Conservation (phyloP, 495 filamentous ascomycete species). For the Podospora comata region DNA sequence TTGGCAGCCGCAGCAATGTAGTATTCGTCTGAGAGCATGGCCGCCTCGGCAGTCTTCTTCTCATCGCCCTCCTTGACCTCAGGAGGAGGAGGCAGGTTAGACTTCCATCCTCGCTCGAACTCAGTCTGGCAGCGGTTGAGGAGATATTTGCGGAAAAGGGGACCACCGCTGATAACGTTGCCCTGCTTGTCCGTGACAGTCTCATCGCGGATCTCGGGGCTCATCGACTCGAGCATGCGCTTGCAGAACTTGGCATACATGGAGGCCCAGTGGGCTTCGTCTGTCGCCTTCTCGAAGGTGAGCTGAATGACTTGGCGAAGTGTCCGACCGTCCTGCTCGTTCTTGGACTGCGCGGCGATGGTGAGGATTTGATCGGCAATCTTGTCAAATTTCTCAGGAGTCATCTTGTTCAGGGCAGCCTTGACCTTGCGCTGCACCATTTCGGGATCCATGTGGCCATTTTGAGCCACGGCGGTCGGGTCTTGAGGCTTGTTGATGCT, state of each 20-base stretch:
- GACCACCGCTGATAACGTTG: constrained; percentile 84
- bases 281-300: constrained; percentile 97
- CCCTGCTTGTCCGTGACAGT: constrained; percentile 81
- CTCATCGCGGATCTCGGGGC: constrained; percentile 90
- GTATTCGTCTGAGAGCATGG: constrained; percentile 93
- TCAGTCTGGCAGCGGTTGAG: constrained; percentile 98
- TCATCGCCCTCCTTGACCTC: constrained; percentile 67
- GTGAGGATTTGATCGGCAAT: constrained; percentile 89
- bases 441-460: constrained; percentile 73
- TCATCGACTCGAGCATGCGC: constrained; percentile 95
- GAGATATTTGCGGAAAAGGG: constrained; percentile 95
- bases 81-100: constrained; percentile 60
- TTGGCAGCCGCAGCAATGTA: constrained; percentile 95
- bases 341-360: constrained; percentile 92
- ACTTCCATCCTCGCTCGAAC: constrained; percentile 97
- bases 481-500: constrained; percentile 52
- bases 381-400: constrained; percentile 96
- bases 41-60: constrained; percentile 65
- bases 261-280: constrained; percentile 97
- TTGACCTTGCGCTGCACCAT: constrained; percentile 99
- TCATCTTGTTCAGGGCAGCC: constrained; percentile 98
- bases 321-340: constrained; percentile 90
- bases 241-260: constrained; percentile 99
- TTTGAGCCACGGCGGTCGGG: constrained; percentile 42
- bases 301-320: constrained; percentile 97